These are phyloP conservation scores for Spongiforma sp. DNA, from an alignment of 1,284 basidiomycete genomes.

Conservation along the genomic window DNA sequence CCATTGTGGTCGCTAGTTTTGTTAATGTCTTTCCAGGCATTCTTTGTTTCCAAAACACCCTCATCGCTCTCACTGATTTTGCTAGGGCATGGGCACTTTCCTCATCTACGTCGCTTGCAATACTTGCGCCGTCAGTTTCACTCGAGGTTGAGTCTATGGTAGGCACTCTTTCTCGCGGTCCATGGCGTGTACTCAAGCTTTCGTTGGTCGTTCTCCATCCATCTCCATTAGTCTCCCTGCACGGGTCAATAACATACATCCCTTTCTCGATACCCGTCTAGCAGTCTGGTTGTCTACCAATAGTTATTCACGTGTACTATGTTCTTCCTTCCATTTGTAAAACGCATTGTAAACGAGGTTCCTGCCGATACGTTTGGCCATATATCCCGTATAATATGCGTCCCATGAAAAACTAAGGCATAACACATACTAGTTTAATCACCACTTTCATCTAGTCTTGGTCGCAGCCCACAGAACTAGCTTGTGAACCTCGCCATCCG, in stretches of 20 bases:
- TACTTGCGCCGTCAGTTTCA: slow-evolving; percentile 33
- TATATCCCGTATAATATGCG: no score
- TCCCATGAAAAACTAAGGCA: no score
- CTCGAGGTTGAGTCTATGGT: slow-evolving; percentile 30
- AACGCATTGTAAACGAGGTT: no score
- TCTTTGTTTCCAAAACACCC: background rate
- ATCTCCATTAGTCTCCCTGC: slow-evolving; percentile 22
- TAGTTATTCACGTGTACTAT: no score
- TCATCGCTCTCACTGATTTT: background rate
- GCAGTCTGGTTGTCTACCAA: slow-evolving; percentile 29
- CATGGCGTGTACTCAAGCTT: slow-evolving; percentile 7
- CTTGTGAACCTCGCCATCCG: background rate
- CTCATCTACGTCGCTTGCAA: slow-evolving; percentile 32
- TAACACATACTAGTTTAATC: no score
- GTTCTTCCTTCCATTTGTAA: no score
- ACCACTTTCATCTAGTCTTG: no score
- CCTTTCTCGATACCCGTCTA: slow-evolving; percentile 25
- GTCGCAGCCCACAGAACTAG: background rate
- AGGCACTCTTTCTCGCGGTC: background rate
- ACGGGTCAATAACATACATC: slow-evolving; percentile 34
- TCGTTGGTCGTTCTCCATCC: slow-evolving; percentile 1
- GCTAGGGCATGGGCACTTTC: slow-evolving; percentile 31
- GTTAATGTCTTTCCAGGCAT: slow-evolving; percentile 27
- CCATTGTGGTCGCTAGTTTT: slow-evolving; percentile 30
- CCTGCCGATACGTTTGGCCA: no score